Evolutionary conservation across 2,329 filamentous ascomycete genomes (phyloP), one percentile per base, ranked within the genome.

Genomic region (Scedosporium minutisporum): DNA sequence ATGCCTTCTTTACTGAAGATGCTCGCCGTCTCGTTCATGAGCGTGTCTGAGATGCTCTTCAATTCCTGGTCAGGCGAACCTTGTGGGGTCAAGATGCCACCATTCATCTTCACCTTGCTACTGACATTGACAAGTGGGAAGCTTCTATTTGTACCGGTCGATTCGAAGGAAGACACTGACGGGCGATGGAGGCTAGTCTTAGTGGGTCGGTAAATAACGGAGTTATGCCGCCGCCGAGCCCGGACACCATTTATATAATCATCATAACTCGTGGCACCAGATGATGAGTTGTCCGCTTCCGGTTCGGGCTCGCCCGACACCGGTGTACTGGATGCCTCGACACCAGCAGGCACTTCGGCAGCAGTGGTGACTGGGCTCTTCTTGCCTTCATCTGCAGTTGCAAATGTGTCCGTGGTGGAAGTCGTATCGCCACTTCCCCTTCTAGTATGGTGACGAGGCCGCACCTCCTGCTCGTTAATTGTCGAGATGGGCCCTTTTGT

Each of bases 81-180:
- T 21, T 73, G 74, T 2, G 80, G 79, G 2, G 79, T 83, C 44
- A 79, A 67, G 14, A 82, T 71, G 5, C 79, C 80, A 38, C 74
- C 77, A 59, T 75, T 77, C 7, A 75, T 69, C 65, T 77, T 80
- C 16, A 77, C 68, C 67, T 78, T 83, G 53, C 58, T 63, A 14
- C 25, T 48, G 25, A n/a, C 46, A 67, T 80, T 82, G 51, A 87
- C 78, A 4, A 87, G 75, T 0, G 85, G 85, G 65, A 87, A 87
- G 69, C 83, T 87, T 66, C 85, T 77, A 60, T 79, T 82, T 1
- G 85, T 87, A 16, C 82, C 82, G 0, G 76, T 78, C 0, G 84
- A 87, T 57, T 82, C 81, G 63, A 85, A 77, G 0, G 83, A 84
- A 3, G 83, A 82, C 23, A 81, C 71, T 0, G 83, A 85, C 5